Base-by-base conservation (phyloP, 805 yeast species). In the Zygosaccharomyces kombuchaensis region DNA sequence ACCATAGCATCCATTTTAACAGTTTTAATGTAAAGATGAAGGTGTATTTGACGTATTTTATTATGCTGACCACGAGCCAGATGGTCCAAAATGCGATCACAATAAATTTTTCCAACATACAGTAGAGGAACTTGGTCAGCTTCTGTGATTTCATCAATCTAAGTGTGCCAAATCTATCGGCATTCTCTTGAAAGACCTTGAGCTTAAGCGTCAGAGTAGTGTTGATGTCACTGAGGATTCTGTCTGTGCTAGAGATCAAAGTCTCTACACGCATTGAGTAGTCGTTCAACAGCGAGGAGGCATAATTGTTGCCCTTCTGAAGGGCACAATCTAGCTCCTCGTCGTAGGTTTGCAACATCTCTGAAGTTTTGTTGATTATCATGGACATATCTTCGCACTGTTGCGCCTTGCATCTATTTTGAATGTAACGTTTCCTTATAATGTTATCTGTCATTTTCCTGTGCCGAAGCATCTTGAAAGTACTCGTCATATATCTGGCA, bases 171-270 rank as follows among this genome's bases (percentile, higher is more conserved):
- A 52, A 56, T n/a, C 56, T 55, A 43, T 62, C 66, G 2, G 63
- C 57, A 35, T 60, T 58, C 34, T 64, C 68, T 44, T 64, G 66
- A 26, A 62, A 60, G 14, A 59, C 50, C 48, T 66, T 68, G 23
- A 84, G 66, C 52, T 81, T 82, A 48, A 84, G 64, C 9, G 87
- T 74, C 35, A 83, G 62, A 1, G 88, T 80, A 0, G 91, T 84
- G 59, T 81, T 84, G 44, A 84, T 78, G 56, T 83, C 90, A 49
- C 87, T 84, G 47, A 81, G 76, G 9, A 84, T 75, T 51, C 90
- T 68, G 63, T 84, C 89, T 42, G 84, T 78, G 30, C 73, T 70
- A 12, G 82, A 78, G 37, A 84, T 66, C 45, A 82, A 59, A 40
- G 76, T 80, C 55, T 84, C 89, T 32, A 82, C 73, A 57, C 71